Conservation (phyloP, 1,284 basidiomycete genomes). For the Ganoderma leucocontextum region DNA sequence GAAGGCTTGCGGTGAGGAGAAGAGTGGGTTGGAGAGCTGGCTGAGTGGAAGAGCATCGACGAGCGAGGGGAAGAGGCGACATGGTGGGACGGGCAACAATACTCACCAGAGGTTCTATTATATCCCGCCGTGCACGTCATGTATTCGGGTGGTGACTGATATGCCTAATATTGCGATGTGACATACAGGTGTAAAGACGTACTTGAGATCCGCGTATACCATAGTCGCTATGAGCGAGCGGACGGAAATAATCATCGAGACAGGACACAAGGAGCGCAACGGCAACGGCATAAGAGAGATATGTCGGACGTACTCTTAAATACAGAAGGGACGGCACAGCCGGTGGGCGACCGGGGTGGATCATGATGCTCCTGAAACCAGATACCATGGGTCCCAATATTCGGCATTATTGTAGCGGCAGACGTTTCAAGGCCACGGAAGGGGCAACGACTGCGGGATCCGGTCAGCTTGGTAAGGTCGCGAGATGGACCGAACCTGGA, state of each 20-base stretch:
- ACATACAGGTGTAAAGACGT: neutral
- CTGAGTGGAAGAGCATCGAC: neutral
- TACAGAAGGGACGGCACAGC: neutral
- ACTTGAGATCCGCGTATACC: neutral
- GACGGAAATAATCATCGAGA: neutral
- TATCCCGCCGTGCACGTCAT: neutral
- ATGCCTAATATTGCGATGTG: neutral
- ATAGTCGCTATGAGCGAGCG: neutral
- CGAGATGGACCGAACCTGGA: neutral
- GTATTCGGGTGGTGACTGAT: neutral
- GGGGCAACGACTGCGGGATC: neutral
- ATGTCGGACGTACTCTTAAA: neutral
- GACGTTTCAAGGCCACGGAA: neutral
- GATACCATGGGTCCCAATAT: neutral
- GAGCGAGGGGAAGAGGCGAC: constrained; percentile 1
- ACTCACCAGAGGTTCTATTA: neutral
- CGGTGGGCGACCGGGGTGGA: neutral
- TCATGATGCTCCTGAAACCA: neutral
- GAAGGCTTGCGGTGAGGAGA: neutral
- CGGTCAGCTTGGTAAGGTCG: neutral
- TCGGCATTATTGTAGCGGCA: neutral
- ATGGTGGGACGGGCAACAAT: neutral
- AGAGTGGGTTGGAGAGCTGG: neutral
- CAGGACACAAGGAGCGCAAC: neutral
- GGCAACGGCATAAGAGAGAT: neutral